These are phyloP conservation scores for Lipomyces orientalis DNA, from an alignment of 805 yeast species.

Conservation along the genomic window DNA sequence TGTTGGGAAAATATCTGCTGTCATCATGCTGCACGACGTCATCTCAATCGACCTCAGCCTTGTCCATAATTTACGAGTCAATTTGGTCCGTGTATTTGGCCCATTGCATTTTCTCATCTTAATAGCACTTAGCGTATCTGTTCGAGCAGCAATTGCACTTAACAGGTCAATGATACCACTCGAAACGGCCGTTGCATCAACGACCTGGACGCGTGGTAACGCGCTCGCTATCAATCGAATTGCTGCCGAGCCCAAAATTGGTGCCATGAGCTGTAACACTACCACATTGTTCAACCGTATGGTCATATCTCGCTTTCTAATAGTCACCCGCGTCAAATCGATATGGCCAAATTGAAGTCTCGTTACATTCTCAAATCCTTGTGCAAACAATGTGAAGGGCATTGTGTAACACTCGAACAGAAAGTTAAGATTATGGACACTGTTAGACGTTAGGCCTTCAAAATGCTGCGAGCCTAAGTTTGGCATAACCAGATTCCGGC, in stretches of 20 bases:
- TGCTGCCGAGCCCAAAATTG: conserved; percentile 16
- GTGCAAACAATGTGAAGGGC: conserved; percentile 28
- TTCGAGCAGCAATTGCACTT: conserved; percentile 16
- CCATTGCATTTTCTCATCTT: conserved; percentile 19
- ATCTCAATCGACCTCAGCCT: conserved; percentile 19
- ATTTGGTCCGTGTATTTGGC: not conserved
- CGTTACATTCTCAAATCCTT: conserved; percentile 20
- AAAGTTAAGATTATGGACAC: conserved; percentile 22
- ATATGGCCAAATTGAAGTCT: conserved; percentile 20
- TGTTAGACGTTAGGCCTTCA: not conserved
- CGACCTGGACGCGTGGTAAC: conserved; percentile 21
- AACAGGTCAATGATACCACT: conserved; percentile 27
- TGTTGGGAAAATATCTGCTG: conserved; percentile 25
- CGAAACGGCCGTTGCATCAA: conserved; percentile 15
- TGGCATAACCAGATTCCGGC: conserved; percentile 22
- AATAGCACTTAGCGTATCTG: conserved; percentile 16
- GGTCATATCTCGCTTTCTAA: conserved; percentile 9
- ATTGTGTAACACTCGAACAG: conserved; percentile 19
- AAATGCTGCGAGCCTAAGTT: conserved; percentile 1
- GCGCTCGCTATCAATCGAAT: conserved; percentile 19
- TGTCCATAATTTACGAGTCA: conserved; percentile 25
- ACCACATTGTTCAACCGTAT: conserved; percentile 20
- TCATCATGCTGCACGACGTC: conserved; percentile 20
- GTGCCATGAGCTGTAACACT: conserved; percentile 16
- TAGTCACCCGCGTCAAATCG: conserved; percentile 20